These are phyloP conservation scores for Crucibulum laeve DNA, from an alignment of 768 basidiomycete species.

Conservation along the genomic window DNA sequence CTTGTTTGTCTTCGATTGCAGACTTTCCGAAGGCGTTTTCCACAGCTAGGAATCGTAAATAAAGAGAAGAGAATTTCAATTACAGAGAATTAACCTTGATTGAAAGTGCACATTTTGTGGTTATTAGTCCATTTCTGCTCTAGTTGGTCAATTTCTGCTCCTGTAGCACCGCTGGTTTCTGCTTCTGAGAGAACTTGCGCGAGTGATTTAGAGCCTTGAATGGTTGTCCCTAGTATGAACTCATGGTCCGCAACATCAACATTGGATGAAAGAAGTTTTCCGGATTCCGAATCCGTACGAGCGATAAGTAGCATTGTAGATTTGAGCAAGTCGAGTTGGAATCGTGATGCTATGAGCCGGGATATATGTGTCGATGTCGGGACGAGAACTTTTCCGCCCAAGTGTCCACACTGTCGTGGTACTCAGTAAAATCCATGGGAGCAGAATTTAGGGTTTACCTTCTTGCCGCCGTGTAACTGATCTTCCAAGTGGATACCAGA, in stretches of 20 bases:
- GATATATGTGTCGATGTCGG: conserved; percentile 85
- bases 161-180: conserved; percentile 56
- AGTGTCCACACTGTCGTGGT: conserved; percentile 65
- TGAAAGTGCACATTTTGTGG: conserved; percentile 76
- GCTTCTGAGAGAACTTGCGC: conserved; percentile 70
- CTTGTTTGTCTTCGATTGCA: conserved; percentile 45
- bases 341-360: conserved; percentile 79
- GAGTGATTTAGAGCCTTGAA: conserved; percentile 43
- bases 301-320: conserved; percentile 88
- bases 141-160: conserved; percentile 65
- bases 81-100: conserved; percentile 54
- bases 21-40: conserved; percentile 52
- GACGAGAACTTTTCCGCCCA: conserved; percentile 90
- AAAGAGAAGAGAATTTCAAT: not conserved
- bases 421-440: conserved; percentile 5
- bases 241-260: conserved; percentile 82
- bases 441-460: conserved; percentile 34
- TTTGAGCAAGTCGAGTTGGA: conserved; percentile 88
- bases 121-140: conserved; percentile 72
- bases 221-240: conserved; percentile 63
- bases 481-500: conserved; percentile 92
- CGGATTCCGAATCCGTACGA: conserved; percentile 88
- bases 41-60: conserved; percentile 39
- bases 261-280: conserved; percentile 77
- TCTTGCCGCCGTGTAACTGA: conserved; percentile 92